These are phyloP conservation scores for Croton setiger DNA, from an alignment of 441 rosid genomes.

Conservation along the genomic window DNA sequence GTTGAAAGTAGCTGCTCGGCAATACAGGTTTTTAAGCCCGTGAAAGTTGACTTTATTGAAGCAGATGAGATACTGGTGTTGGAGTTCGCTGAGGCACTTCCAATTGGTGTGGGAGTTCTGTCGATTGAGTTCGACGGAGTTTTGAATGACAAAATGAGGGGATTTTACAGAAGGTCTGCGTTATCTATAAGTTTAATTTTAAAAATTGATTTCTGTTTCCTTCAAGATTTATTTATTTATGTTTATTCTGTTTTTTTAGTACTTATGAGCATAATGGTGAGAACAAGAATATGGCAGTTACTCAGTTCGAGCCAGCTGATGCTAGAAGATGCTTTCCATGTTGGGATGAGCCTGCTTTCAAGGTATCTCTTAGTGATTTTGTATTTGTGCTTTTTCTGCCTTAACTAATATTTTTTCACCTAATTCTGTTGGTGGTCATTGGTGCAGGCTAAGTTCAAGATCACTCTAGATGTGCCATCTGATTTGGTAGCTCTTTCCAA, in stretches of 20 bases:
- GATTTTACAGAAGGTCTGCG: constrained; percentile 82
- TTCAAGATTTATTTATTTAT: background rate
- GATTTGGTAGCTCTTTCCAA: constrained; percentile 88
- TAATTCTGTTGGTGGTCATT: constrained; percentile 14
- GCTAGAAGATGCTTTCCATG: constrained; percentile 96
- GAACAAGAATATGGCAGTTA: constrained; percentile 97
- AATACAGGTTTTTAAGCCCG: constrained; percentile 53
- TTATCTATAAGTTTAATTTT: background rate
- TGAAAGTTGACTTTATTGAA: constrained; percentile 44
- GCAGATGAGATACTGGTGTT: constrained; percentile 77
- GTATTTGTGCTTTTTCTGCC: background rate
- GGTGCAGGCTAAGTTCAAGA: constrained; percentile 82
- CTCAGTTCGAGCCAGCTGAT: constrained; percentile 96
- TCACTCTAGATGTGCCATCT: constrained; percentile 77
- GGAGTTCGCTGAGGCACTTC: constrained; percentile 61
- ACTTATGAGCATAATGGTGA: constrained; percentile 71
- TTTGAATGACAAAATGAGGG: constrained; percentile 83
- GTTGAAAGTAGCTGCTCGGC: background rate
- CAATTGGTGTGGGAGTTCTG: constrained; percentile 61
- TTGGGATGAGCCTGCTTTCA: constrained; percentile 99
- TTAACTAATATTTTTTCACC: background rate
- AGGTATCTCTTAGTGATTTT: constrained; percentile 40
- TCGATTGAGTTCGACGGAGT: constrained; percentile 55
- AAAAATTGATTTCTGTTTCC: background rate
- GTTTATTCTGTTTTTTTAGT: constrained; percentile 27